Conservation (phyloP, 2,329 filamentous ascomycete genomes). For the Penicillium polonicum region DNA sequence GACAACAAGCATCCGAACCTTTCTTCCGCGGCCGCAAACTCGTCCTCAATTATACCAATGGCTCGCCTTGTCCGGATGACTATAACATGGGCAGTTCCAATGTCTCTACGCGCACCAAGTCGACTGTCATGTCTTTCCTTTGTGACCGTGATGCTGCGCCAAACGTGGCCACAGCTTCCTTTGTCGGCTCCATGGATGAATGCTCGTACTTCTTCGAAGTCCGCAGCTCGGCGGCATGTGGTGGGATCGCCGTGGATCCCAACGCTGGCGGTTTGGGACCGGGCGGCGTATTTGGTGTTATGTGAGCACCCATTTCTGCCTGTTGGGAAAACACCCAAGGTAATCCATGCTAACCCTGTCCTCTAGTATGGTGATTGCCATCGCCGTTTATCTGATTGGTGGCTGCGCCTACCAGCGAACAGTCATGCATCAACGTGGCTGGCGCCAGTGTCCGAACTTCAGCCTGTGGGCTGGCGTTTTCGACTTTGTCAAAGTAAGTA, state of each 20-base stretch:
- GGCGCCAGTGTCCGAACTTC: constrained; percentile 94
- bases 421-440: constrained; percentile 89
- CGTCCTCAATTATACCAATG: constrained; percentile 72
- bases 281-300: constrained; percentile 82
- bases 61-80: constrained; percentile 63
- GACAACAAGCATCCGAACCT: constrained; percentile 47
- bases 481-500: constrained; percentile 75
- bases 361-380: constrained; percentile 59
- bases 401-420: constrained; percentile 95
- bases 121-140: constrained; percentile 85
- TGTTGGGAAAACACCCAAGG: neutral
- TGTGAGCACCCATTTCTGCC: constrained; percentile 54
- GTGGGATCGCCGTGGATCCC: constrained; percentile 59
- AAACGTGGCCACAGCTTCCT: constrained; percentile 70
- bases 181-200: constrained; percentile 84
- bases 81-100: constrained; percentile 27
- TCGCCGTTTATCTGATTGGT: constrained; percentile 85
- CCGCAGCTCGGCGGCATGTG: constrained; percentile 81
- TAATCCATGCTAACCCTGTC: constrained; percentile 17
- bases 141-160: constrained; percentile 79
- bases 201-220: constrained; percentile 97
- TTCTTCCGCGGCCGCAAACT: constrained; percentile 59
- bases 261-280: constrained; percentile 61
- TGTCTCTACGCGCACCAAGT: constrained; percentile 54
- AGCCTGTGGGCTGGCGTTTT: constrained; percentile 86